Conservation (phyloP, 371 early-diverging fungal species). For the Syncephalastrum sp. region DNA sequence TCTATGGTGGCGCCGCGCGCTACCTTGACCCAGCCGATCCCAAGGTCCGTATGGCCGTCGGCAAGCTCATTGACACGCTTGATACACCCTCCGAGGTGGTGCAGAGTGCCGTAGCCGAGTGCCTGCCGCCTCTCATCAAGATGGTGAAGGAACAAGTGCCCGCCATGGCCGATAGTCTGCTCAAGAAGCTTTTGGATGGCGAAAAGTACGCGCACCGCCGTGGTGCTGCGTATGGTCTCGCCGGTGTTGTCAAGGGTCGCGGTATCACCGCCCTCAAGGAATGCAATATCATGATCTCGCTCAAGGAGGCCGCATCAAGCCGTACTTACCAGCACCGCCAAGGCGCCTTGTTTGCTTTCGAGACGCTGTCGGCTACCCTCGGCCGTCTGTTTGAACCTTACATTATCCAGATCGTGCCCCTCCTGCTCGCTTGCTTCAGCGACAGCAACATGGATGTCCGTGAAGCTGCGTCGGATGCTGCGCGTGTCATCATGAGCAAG, state of each 20-base stretch:
- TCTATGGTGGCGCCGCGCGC: constrained; percentile 90
- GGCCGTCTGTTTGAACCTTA: constrained; percentile 98
- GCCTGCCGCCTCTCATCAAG: constrained; percentile 91
- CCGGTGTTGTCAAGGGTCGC: constrained; percentile 93
- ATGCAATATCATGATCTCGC: constrained; percentile 73
- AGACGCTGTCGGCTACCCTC: constrained; percentile 80
- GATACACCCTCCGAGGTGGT: constrained; percentile 95
- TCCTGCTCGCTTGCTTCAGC: constrained; percentile 85
- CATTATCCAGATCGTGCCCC: constrained; percentile 89
- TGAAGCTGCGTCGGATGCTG: constrained; percentile 88
- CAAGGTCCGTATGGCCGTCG: constrained; percentile 79
- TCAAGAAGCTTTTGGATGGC: constrained; percentile 69
- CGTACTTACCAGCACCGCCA: constrained; percentile 73
- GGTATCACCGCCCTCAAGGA: constrained; percentile 88
- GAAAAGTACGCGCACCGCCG: constrained; percentile 87
- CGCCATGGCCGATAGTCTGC: constrained; percentile 61
- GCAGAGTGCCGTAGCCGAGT: constrained; percentile 92
- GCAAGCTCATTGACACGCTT: constrained; percentile 85
- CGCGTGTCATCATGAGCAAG: constrained; percentile 95
- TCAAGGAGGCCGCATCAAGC: constrained; percentile 85
- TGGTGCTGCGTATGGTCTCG: constrained; percentile 96
- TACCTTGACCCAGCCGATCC: constrained; percentile 74
- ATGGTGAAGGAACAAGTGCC: constrained; percentile 64
- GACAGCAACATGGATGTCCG: constrained; percentile 87
- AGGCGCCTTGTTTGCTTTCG: constrained; percentile 94